A percentile compares a stretch with the other conserved stretches of the same genome.
Evolutionary conservation across 78 protist species (phyloP).

Genomic region (Creolimax fragrantissima): DNA sequence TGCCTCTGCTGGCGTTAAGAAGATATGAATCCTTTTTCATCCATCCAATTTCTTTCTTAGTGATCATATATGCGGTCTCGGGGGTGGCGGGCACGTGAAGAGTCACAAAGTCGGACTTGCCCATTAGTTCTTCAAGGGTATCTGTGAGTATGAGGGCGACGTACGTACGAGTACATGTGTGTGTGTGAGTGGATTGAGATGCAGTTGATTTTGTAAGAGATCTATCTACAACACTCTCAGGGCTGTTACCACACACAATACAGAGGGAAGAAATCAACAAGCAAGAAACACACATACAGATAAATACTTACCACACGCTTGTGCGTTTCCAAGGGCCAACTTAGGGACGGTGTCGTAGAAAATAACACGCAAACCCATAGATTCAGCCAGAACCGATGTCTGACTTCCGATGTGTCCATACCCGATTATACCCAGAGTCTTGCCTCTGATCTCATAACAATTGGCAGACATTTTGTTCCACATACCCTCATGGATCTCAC

Average conservation of each 20-base stretch:
- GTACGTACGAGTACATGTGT: too few species aligned
- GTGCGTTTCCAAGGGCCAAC: conserved; percentile 62
- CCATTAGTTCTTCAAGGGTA: conserved; percentile 46
- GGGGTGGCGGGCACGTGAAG: conserved; percentile 79
- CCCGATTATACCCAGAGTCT: conserved; percentile 70
- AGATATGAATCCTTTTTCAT: conserved; percentile 66
- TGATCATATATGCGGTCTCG: conserved; percentile 59
- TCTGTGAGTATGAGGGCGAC: neutral
- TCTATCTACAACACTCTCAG: too few species aligned
- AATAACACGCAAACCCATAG: conserved; percentile 75
- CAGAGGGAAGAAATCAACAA: neutral
- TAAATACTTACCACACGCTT: neutral
- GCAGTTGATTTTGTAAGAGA: too few species aligned
- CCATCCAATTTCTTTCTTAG: conserved; percentile 34
- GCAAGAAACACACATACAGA: neutral
- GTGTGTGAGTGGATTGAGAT: too few species aligned
- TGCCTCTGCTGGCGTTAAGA: conserved; percentile 75
- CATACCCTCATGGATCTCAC: conserved; percentile 57
- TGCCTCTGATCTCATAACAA: conserved; percentile 79
- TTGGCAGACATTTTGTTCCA: conserved; percentile 57
- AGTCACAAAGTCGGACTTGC: conserved; percentile 62
- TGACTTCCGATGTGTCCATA: conserved; percentile 65
- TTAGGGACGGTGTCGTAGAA: conserved; percentile 63
- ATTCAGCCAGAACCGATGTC: conserved; percentile 81
- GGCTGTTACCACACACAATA: neutral